Percentiles rank a stretch among this genome's conserved stretches.
phyloP scores from a whole-genome alignment of 768 basidiomycete species.

The Boletellus emodensis region DNA sequence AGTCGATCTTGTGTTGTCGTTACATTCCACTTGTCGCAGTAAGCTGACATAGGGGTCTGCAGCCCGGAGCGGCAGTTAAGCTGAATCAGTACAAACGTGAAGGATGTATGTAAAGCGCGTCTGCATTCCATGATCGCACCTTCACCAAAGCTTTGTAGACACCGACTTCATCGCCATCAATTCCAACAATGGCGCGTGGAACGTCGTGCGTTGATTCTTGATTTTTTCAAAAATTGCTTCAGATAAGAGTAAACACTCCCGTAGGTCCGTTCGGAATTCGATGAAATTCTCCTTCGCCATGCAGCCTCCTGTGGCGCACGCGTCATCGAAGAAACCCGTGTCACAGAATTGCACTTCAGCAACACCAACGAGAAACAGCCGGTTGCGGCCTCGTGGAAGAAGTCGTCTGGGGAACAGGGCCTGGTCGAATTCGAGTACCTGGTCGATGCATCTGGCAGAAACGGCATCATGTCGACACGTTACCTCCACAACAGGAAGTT shows the following conservation, averaged over 20 bases:
- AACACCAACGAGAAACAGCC: background rate
- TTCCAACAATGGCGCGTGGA: background rate
- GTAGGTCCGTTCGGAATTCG: background rate
- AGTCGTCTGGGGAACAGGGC: background rate
- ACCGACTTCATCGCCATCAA: background rate
- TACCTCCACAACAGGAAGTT: slow-evolving; percentile 1
- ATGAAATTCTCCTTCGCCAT: background rate
- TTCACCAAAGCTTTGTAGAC: background rate
- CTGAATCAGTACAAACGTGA: slow-evolving; percentile 4
- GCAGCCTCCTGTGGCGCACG: background rate
- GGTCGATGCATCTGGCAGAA: slow-evolving; percentile 1
- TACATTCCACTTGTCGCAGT: no score
- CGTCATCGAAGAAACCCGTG: background rate
- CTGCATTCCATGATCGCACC: background rate
- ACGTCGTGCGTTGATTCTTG: background rate
- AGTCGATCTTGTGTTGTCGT: background rate
- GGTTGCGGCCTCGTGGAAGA: background rate
- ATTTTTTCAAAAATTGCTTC: background rate
- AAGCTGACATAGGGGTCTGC: background rate
- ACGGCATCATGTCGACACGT: background rate
- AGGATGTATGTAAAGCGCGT: slow-evolving; percentile 34
- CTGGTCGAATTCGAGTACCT: background rate
- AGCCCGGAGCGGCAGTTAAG: slow-evolving; percentile 4
- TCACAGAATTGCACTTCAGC: background rate
- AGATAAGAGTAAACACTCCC: background rate